Evolutionary conservation across 2,329 filamentous ascomycete species (phyloP).

Genomic region (Metarhizium rileyi): DNA sequence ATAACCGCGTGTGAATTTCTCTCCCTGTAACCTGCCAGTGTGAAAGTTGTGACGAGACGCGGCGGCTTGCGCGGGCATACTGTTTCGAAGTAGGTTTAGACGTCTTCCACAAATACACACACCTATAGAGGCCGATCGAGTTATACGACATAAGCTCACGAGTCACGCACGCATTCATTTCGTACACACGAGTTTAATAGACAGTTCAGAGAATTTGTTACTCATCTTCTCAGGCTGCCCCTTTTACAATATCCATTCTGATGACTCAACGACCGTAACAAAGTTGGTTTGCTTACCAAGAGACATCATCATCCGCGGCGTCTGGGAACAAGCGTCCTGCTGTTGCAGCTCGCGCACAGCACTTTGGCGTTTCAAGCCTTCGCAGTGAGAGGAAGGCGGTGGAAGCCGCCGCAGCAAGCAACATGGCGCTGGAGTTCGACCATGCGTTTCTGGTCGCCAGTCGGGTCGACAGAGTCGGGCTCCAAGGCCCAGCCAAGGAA

Average conservation of each 20-base stretch:
- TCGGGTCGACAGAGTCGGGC: constrained; percentile 55
- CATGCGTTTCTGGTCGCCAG: constrained; percentile 68
- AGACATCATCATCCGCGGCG: not conserved
- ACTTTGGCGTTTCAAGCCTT: not conserved
- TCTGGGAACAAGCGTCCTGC: not conserved
- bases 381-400: constrained; percentile 26
- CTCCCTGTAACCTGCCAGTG: too few species aligned
- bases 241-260: not conserved
- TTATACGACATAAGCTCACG: too few species aligned
- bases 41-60: not conserved
- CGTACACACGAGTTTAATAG: not conserved
- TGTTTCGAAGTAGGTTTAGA: too few species aligned
- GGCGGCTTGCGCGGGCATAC: too few species aligned
- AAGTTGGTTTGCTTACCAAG: not conserved
- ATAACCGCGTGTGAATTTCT: too few species aligned
- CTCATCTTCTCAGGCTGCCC: not conserved
- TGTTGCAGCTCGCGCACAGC: not conserved
- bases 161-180: too few species aligned
- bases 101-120: too few species aligned
- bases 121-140: too few species aligned
- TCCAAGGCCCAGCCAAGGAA: constrained; percentile 59
- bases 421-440: constrained; percentile 57
- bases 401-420: constrained; percentile 55
- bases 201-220: not conserved
- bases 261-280: not conserved